Percentiles rank a stretch among this genome's conserved stretches.
Conservation (phyloP, 2,329 filamentous ascomycete species). For the Cucurbitaria berberidis region DNA sequence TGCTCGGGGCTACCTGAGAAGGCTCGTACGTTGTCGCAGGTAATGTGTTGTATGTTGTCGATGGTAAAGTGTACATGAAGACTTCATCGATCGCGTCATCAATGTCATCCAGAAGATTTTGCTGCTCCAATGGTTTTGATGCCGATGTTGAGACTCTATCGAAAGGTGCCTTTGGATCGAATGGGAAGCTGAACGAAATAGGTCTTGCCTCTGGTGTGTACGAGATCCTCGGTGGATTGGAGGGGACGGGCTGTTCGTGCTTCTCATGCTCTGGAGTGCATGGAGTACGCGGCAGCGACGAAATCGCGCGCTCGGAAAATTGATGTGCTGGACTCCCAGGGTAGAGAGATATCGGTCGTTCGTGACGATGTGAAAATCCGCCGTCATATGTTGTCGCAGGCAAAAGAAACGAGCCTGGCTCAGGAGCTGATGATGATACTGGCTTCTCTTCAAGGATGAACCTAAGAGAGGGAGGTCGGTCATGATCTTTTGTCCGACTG, state of each 20-base stretch:
- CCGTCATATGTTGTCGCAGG: conserved; percentile 33
- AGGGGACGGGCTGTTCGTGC: not conserved
- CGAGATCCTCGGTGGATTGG: conserved; percentile 10
- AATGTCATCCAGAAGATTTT: conserved; percentile 29
- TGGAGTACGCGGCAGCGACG: conserved; percentile 2
- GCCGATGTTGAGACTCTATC: conserved; percentile 17
- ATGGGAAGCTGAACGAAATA: conserved; percentile 22
- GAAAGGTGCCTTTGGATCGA: conserved; percentile 20
- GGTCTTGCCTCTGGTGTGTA: conserved; percentile 22
- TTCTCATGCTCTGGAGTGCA: not conserved
- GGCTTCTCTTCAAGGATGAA: conserved; percentile 16
- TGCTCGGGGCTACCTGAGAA: conserved; percentile 7
- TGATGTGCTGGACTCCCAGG: conserved; percentile 6
- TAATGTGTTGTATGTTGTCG: conserved; percentile 17
- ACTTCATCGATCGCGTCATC: conserved; percentile 35
- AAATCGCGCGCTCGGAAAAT: conserved; percentile 6
- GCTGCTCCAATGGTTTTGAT: conserved; percentile 11
- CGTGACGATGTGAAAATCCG: conserved; percentile 10
- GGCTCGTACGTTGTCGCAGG: conserved; percentile 24
- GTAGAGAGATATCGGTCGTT: conserved; percentile 20
- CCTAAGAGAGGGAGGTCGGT: conserved; percentile 19
- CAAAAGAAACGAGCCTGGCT: conserved; percentile 22
- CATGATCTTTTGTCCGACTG: conserved; percentile 12
- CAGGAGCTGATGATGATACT: conserved; percentile 17
- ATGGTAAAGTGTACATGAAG: conserved; percentile 24